phyloP scores from a whole-genome alignment of 192 early-diverging fungal genomes.

The Paraglomus brasilianum region DNA sequence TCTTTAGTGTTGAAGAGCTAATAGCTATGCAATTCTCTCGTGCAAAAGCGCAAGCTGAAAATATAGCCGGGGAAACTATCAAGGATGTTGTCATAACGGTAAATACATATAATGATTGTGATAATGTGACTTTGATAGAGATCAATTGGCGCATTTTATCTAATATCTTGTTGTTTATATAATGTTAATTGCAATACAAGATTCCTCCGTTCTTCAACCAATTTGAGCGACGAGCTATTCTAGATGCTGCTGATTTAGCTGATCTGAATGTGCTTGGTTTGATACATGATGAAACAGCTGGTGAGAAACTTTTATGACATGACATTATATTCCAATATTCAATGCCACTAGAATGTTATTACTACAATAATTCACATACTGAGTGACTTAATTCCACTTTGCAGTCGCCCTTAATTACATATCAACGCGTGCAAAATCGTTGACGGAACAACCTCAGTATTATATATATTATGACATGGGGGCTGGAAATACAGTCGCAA shows the following conservation, averaged over 20 bases:
- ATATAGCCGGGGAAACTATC: constrained; percentile 70
- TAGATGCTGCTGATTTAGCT: constrained; percentile 92
- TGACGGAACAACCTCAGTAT: constrained; percentile 62
- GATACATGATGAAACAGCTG: constrained; percentile 92
- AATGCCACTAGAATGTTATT: constrained; percentile 1
- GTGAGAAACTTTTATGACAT: constrained; percentile 38
- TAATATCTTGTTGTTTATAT: background rate
- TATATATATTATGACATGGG: constrained; percentile 99
- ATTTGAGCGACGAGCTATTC: constrained; percentile 85
- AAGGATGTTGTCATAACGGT: constrained; percentile 92
- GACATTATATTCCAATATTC: background rate
- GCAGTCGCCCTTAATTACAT: constrained; percentile 91
- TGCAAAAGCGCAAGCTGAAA: constrained; percentile 81
- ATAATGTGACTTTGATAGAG: background rate
- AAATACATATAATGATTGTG: constrained; percentile 25
- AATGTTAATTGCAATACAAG: constrained; percentile 37
- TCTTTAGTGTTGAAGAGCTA: constrained; percentile 80
- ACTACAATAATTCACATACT: background rate
- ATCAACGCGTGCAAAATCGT: constrained; percentile 55
- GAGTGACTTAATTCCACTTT: too few species aligned
- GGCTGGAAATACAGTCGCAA: constrained; percentile 89
- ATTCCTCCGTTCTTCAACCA: constrained; percentile 90
- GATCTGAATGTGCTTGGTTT: constrained; percentile 78
- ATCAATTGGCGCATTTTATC: background rate
- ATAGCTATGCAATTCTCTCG: constrained; percentile 92